These are phyloP conservation scores for Colletotrichum paranaense DNA, from an alignment of 2,329 filamentous ascomycete genomes.

Conservation along the genomic window DNA sequence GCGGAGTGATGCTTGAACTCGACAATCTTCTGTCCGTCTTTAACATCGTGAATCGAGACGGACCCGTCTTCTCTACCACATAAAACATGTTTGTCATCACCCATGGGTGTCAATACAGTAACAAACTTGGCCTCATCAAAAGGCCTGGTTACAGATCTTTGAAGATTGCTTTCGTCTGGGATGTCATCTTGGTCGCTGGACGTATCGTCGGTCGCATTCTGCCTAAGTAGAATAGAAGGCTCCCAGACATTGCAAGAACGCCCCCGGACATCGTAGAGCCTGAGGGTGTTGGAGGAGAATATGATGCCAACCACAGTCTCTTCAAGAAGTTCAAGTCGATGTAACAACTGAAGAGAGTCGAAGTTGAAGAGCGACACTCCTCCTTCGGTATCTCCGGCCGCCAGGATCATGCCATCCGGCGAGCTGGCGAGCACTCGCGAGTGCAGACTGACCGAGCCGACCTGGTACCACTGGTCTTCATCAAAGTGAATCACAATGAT, in stretches of 20 bases:
- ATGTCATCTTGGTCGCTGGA: not conserved
- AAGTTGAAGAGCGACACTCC: slow-evolving; percentile 41
- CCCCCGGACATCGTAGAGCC: slow-evolving; percentile 38
- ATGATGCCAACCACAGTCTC: slow-evolving; percentile 35
- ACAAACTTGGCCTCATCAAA: slow-evolving; percentile 33
- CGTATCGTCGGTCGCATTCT: not conserved
- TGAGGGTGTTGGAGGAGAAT: slow-evolving; percentile 37
- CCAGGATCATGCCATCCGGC: slow-evolving; percentile 41
- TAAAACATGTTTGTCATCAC: slow-evolving; percentile 15
- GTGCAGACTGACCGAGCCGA: not conserved
- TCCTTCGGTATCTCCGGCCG: slow-evolving; percentile 39
- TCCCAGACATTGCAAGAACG: slow-evolving; percentile 39
- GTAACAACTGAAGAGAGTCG: slow-evolving; percentile 37
- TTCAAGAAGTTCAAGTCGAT: slow-evolving; percentile 18
- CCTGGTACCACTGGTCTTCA: slow-evolving; percentile 31
- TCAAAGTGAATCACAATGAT: slow-evolving; percentile 37
- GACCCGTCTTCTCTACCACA: not conserved
- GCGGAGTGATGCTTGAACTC: not conserved
- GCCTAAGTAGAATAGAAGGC: not conserved
- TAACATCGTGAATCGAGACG: not conserved
- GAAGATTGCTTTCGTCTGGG: not conserved
- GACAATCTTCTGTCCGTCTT: not conserved
- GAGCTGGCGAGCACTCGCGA: slow-evolving; percentile 36
- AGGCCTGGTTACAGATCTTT: slow-evolving; percentile 19
- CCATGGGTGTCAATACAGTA: slow-evolving; percentile 33